Conservation (phyloP, 2,329 filamentous ascomycete species). For the Xylariaceae sp. region DNA sequence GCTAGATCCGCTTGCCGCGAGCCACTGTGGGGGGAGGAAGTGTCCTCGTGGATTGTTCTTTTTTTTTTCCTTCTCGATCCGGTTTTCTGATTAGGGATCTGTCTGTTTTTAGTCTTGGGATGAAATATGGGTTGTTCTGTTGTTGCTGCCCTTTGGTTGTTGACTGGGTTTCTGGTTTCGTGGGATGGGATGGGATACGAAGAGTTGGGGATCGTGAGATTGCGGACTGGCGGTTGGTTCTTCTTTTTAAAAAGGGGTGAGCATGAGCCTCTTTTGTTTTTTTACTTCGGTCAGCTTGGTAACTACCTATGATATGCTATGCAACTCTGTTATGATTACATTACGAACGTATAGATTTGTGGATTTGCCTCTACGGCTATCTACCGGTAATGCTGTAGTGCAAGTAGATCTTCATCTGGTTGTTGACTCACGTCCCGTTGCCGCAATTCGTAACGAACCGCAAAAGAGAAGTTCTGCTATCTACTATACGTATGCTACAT, state of each 20-base stretch:
- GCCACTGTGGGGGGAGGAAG: neutral
- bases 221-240: neutral
- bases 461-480: too few species aligned
- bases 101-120: too few species aligned
- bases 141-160: too few species aligned
- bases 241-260: neutral
- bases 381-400: neutral
- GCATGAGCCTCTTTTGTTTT: neutral
- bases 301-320: too few species aligned
- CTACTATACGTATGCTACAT: too few species aligned
- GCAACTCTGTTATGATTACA: too few species aligned
- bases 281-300: too few species aligned
- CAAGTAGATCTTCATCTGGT: neutral
- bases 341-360: too few species aligned
- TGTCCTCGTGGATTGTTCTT: neutral
- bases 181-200: neutral
- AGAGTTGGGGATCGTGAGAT: neutral
- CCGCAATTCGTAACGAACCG: too few species aligned
- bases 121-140: too few species aligned
- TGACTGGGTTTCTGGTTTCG: neutral
- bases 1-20: neutral
- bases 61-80: neutral
- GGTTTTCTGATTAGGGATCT: too few species aligned
- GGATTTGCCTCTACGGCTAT: neutral
- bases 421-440: too few species aligned